phyloP scores from a whole-genome alignment of 352 stramenopile species.

The Hyphochytrium catenoides region DNA sequence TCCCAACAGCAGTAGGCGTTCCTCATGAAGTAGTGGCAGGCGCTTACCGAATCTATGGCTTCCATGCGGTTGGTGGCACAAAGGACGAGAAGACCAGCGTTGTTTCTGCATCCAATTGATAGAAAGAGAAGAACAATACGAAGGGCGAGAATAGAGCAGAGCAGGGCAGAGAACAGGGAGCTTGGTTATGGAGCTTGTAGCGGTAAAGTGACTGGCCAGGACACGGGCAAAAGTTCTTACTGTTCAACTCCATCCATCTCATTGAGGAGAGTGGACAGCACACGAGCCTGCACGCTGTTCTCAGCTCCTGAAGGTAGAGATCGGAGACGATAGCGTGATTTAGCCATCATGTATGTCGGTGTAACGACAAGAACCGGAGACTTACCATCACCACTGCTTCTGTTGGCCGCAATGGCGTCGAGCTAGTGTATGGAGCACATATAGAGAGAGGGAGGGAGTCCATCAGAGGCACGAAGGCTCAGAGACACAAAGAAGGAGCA shows the following conservation, averaged over 20 bases:
- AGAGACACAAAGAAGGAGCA: not conserved
- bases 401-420: conserved; percentile 46
- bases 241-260: conserved; percentile 50
- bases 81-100: conserved; percentile 26
- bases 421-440: conserved; percentile 12
- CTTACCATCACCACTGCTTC: conserved; percentile 18
- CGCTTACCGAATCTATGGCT: conserved; percentile 20
- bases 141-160: too few species aligned
- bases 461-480: conserved; percentile 3
- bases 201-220: conserved; percentile 3
- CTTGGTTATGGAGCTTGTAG: conserved; percentile 5
- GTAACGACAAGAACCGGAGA: conserved; percentile 1
- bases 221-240: not conserved
- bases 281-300: conserved; percentile 39
- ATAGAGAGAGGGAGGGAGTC: conserved; percentile 1
- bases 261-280: conserved; percentile 55
- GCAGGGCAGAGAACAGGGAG: conserved; percentile 6
- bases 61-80: conserved; percentile 40
- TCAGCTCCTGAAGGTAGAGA: too few species aligned
- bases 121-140: too few species aligned
- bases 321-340: too few species aligned
- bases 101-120: conserved; percentile 4
- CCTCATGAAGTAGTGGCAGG: not conserved
- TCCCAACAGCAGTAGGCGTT: not conserved
- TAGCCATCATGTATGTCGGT: not conserved